Percentiles rank a stretch among this genome's conserved stretches.
phyloP scores from a whole-genome alignment of 371 early-diverging fungal genomes.

The Mortierella sp. region DNA sequence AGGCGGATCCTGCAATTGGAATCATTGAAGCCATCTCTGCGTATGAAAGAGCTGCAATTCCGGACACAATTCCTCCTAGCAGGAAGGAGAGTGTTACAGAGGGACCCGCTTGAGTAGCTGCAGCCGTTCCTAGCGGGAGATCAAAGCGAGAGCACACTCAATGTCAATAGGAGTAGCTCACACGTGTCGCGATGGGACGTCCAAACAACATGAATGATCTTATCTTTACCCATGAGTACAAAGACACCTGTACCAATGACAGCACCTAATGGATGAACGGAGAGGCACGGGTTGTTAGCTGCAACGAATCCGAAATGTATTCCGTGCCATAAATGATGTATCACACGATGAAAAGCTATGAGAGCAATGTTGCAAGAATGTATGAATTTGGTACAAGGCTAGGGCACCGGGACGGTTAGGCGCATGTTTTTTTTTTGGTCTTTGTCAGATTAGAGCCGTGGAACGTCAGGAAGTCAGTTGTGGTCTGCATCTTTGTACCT shows the following conservation, averaged over 20 bases:
- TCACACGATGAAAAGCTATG: no score
- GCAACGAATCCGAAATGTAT: conserved; percentile 2
- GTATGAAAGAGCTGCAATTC: conserved; percentile 81
- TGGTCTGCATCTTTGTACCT: not conserved
- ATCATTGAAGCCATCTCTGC: conserved; percentile 87
- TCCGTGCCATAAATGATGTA: no score
- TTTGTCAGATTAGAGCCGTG: not conserved
- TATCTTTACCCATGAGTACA: conserved; percentile 57
- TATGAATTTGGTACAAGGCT: no score
- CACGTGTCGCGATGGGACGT: no score
- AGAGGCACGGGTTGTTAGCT: not conserved
- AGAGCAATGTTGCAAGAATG: no score
- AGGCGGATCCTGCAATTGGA: conserved; percentile 87
- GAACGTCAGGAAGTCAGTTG: not conserved
- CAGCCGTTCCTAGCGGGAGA: conserved; percentile 71
- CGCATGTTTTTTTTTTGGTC: not conserved
- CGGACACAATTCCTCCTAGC: conserved; percentile 78
- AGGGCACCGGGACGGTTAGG: no score
- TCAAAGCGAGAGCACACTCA: conserved; percentile 54
- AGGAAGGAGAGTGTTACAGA: conserved; percentile 82
- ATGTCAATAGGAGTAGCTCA: no score
- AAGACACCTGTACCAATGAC: conserved; percentile 78
- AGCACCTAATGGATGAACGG: conserved; percentile 59
- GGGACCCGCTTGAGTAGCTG: conserved; percentile 83
- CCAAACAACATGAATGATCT: not conserved